These are phyloP conservation scores for Avena insularis DNA, from an alignment of 176 grass and related monocot species.

Conservation along the genomic window DNA sequence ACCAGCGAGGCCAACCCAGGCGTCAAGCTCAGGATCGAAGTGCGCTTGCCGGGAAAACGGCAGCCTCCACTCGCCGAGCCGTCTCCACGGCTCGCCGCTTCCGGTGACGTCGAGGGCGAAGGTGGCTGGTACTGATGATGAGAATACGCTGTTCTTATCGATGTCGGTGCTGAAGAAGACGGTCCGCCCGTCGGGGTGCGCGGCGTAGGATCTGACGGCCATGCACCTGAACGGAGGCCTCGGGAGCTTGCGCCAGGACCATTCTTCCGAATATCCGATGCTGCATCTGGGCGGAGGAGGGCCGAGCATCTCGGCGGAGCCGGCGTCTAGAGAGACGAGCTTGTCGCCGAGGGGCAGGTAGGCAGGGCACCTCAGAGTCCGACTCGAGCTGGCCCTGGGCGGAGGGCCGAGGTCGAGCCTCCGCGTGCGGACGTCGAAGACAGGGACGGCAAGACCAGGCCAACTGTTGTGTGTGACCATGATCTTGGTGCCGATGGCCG, in stretches of 20 bases:
- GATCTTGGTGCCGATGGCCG: conserved; percentile 5
- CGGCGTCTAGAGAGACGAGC: not conserved
- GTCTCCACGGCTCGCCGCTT: not conserved
- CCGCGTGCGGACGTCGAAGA: not conserved
- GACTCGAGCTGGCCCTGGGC: not conserved
- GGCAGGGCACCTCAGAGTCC: not conserved
- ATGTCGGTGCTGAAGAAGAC: not conserved
- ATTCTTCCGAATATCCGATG: not conserved
- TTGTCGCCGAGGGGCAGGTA: not conserved
- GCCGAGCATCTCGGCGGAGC: not conserved
- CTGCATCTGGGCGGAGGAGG: not conserved
- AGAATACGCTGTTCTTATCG: too few relatives aligned
- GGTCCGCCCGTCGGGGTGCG: not conserved
- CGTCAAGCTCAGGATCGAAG: not conserved
- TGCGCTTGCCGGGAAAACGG: not conserved
- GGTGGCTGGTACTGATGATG: not conserved
- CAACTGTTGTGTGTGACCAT: not conserved
- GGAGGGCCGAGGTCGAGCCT: not conserved
- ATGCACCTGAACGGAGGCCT: not conserved
- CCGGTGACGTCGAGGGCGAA: not conserved
- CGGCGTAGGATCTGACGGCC: not conserved
- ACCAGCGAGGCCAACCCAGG: not conserved
- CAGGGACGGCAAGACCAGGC: not conserved
- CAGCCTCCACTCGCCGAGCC: not conserved
- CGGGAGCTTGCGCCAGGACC: not conserved